These are phyloP conservation scores for Zygosaccharomyces pseudobailii DNA, from an alignment of 1,139 yeast genomes.

Conservation along the genomic window DNA sequence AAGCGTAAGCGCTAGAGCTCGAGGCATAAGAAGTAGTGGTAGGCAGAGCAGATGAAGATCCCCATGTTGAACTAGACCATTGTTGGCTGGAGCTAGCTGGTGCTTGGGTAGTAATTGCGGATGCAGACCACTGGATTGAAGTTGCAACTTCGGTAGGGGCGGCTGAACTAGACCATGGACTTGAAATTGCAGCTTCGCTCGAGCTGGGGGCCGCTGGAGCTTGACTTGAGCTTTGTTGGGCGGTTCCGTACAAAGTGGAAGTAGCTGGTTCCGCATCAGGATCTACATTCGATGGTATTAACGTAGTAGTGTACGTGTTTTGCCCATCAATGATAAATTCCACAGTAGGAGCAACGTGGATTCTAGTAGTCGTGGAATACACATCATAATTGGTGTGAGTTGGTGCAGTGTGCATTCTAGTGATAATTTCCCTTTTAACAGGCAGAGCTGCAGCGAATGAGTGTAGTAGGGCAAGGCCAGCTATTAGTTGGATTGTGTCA, in stretches of 20 bases:
- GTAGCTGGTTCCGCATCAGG: conserved; percentile 34
- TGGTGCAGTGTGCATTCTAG: conserved; percentile 62
- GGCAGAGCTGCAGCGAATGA: conserved; percentile 21
- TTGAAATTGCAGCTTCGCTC: conserved; percentile 8
- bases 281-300: conserved; percentile 34
- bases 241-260: conserved; percentile 24
- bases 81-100: conserved; percentile 4
- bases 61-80: conserved; percentile 2
- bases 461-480: conserved; percentile 8
- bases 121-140: conserved; percentile 8
- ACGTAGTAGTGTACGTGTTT: conserved; percentile 55
- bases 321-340: conserved; percentile 59
- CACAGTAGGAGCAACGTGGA: conserved; percentile 64
- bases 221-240: conserved; percentile 11
- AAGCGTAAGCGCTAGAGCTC: conserved; percentile 8
- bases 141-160: conserved; percentile 14
- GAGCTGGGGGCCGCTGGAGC: conserved; percentile 7
- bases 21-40: conserved; percentile 13
- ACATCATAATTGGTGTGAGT: conserved; percentile 49
- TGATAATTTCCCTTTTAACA: conserved; percentile 40
- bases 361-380: conserved; percentile 54
- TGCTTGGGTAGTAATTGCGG: conserved; percentile 11
- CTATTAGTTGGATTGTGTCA: neutral
- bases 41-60: conserved; percentile 1
- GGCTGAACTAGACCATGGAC: conserved; percentile 6